phyloP scores from a whole-genome alignment of 129 eudicot genomes.

The Oenanthe sinensis region DNA sequence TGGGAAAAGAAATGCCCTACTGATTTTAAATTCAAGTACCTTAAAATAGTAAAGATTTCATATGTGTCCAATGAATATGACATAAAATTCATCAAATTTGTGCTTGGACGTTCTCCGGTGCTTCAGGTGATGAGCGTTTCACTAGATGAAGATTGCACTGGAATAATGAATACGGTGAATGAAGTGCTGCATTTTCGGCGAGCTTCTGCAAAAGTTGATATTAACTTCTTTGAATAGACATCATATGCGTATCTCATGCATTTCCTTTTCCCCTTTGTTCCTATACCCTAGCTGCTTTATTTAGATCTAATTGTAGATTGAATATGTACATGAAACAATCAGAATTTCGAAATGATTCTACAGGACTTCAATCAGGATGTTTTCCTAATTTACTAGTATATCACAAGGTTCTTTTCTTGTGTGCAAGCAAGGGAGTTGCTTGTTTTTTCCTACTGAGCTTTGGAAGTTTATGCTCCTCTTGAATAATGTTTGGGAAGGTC shows the following conservation, averaged over 20 bases:
- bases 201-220: constrained; percentile 1
- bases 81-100: neutral
- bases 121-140: neutral
- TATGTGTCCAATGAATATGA: neutral
- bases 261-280: neutral
- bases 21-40: neutral
- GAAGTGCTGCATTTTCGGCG: neutral
- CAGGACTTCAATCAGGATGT: neutral
- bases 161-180: neutral
- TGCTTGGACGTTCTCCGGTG: neutral
- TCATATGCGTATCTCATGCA: neutral
- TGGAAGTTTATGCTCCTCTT: neutral
- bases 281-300: neutral
- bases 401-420: neutral
- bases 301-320: neutral
- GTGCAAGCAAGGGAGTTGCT: neutral
- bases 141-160: neutral
- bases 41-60: neutral
- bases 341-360: neutral
- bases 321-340: neutral
- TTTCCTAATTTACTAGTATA: neutral
- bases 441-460: neutral
- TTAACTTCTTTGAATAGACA: neutral
- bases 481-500: neutral
- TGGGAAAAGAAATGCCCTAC: neutral